A percentile compares a stretch with the other conserved stretches of the same genome.
Conservation (phyloP, 2,329 filamentous ascomycete species). For the Bipolaris zeicola region DNA sequence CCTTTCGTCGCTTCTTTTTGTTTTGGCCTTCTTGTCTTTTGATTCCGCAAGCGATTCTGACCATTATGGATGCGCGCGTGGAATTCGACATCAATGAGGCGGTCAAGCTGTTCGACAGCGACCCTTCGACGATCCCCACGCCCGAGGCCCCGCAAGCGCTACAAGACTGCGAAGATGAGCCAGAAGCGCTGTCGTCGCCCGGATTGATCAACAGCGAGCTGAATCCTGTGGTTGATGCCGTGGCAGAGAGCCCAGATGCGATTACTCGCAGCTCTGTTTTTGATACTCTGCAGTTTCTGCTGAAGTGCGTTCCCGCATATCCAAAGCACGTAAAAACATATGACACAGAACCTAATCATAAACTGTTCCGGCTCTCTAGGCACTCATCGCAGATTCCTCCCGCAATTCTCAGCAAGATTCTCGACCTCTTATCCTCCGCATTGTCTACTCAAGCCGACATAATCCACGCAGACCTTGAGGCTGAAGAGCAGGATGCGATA, state of each 20-base stretch:
- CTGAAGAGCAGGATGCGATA: constrained; percentile 80
- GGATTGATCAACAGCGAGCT: constrained; percentile 82
- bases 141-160: constrained; percentile 83
- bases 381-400: constrained; percentile 79
- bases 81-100: constrained; percentile 96
- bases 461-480: constrained; percentile 83
- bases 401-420: constrained; percentile 86
- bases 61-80: constrained; percentile 69
- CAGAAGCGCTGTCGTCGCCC: constrained; percentile 75
- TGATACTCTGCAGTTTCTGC: constrained; percentile 91
- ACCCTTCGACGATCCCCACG: constrained; percentile 80
- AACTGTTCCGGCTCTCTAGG: constrained; percentile 71
- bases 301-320: constrained; percentile 83
- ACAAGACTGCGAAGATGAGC: constrained; percentile 90
- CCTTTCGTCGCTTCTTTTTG: constrained; percentile 25
- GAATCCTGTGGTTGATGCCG: constrained; percentile 89
- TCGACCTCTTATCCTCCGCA: constrained; percentile 87
- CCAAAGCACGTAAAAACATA: constrained; percentile 38
- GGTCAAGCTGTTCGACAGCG: constrained; percentile 95
- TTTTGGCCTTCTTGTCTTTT: constrained; percentile 8
- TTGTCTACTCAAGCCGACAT: constrained; percentile 84
- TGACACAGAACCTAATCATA: constrained; percentile 60
- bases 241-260: constrained; percentile 89
- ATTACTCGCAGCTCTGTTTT: constrained; percentile 79
- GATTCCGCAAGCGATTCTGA: constrained; percentile 22